These are phyloP conservation scores for Helicostylum pulchrum DNA, from an alignment of 192 early-diverging fungal species.

Conservation along the genomic window DNA sequence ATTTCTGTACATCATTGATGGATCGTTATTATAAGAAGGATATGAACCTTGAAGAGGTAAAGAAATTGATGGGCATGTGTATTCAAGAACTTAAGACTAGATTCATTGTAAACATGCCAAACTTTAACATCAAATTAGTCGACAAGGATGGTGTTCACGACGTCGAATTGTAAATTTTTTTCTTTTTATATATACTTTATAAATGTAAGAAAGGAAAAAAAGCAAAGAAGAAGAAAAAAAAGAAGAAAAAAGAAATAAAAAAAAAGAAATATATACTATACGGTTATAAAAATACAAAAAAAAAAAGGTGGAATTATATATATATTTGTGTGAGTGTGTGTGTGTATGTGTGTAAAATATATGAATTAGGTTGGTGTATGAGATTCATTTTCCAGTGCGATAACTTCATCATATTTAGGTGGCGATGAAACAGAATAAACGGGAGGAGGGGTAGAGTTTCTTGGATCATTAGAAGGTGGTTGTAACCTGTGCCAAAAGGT, in stretches of 20 bases:
- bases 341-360: neutral
- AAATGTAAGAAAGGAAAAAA: slow-evolving; percentile 3
- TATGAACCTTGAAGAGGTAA: slow-evolving; percentile 82
- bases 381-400: slow-evolving; percentile 2
- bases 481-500: too few relatives aligned
- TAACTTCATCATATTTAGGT: slow-evolving; percentile 4
- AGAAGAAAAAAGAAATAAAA: neutral
- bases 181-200: too few relatives aligned
- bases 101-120: slow-evolving; percentile 81
- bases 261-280: slow-evolving; percentile 1
- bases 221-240: neutral
- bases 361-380: neutral
- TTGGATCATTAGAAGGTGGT: too few relatives aligned
- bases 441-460: neutral
- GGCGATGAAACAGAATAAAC: slow-evolving; percentile 10
- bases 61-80: slow-evolving; percentile 81
- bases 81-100: slow-evolving; percentile 77
- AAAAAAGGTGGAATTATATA: neutral
- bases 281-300: neutral
- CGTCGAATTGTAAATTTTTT: slow-evolving; percentile 43
- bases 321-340: neutral
- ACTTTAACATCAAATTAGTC: slow-evolving; percentile 83
- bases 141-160: slow-evolving; percentile 82
- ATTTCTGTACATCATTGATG: slow-evolving; percentile 87
- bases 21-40: slow-evolving; percentile 86